phyloP scores from a whole-genome alignment of 495 filamentous ascomycete genomes.

The Aspergillus affinis region DNA sequence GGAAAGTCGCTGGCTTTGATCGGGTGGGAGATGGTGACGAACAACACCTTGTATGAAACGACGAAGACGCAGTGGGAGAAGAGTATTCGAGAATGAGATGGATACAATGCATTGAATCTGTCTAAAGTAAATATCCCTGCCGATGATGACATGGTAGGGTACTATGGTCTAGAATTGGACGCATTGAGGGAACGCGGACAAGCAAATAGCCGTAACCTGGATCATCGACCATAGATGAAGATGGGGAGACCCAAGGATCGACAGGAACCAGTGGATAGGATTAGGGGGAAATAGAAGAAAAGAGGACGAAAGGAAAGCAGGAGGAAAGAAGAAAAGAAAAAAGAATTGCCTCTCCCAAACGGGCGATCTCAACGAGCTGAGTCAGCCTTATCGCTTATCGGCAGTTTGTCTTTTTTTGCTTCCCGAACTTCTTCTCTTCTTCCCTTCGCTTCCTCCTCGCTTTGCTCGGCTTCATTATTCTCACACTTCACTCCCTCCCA shows the following conservation, averaged over 20 bases:
- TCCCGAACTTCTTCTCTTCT: background rate
- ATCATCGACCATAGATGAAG: too few relatives aligned
- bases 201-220: too few relatives aligned
- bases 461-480: background rate
- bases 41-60: conserved; percentile 42
- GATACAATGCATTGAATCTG: background rate
- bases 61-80: conserved; percentile 30
- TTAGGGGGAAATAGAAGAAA: too few relatives aligned
- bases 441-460: background rate
- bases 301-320: too few relatives aligned
- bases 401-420: background rate
- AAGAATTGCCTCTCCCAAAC: too few relatives aligned
- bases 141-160: too few relatives aligned
- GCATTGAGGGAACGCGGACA: too few relatives aligned
- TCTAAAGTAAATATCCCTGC: background rate
- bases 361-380: too few relatives aligned
- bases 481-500: background rate
- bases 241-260: too few relatives aligned
- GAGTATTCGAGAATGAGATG: conserved; percentile 16
- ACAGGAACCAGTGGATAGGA: too few relatives aligned
- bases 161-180: too few relatives aligned
- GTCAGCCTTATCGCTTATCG: background rate
- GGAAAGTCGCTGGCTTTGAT: conserved; percentile 27
- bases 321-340: too few relatives aligned
- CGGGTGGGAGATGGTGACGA: conserved; percentile 40